Conservation (phyloP, 2,329 filamentous ascomycete genomes). For the Cladobotryum mycophilum region DNA sequence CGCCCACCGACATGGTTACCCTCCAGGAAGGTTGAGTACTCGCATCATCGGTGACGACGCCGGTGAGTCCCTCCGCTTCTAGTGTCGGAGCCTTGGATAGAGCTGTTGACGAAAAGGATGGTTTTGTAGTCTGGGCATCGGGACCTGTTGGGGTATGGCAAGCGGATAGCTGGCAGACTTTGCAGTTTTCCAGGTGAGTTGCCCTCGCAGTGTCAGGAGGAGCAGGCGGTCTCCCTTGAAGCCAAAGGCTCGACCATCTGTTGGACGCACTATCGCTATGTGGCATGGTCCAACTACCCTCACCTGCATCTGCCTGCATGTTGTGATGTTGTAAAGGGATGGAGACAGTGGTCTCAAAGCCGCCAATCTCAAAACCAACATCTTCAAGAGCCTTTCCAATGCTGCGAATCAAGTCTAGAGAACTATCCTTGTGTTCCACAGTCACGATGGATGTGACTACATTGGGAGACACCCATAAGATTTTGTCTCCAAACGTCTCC, state of each 20-base stretch:
- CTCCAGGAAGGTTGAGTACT: slow-evolving; percentile 32
- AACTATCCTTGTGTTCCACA: slow-evolving; percentile 44
- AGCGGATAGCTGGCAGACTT: slow-evolving; percentile 25
- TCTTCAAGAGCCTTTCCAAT: slow-evolving; percentile 46
- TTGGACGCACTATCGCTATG: slow-evolving; percentile 18
- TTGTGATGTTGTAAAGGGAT: slow-evolving; percentile 23
- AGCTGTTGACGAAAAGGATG: slow-evolving; percentile 1
- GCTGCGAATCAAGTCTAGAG: slow-evolving; percentile 35
- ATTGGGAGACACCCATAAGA: slow-evolving; percentile 59
- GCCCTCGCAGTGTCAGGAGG: slow-evolving; percentile 21
- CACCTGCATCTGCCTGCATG: slow-evolving; percentile 17
- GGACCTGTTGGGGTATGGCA: slow-evolving; percentile 6
- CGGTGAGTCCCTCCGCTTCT: slow-evolving; percentile 4
- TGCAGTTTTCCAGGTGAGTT: slow-evolving; percentile 33
- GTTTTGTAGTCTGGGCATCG: slow-evolving; percentile 9
- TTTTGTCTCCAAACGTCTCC: slow-evolving; percentile 38
- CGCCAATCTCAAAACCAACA: slow-evolving; percentile 54
- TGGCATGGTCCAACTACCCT: slow-evolving; percentile 18
- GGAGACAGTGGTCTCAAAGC: slow-evolving; percentile 33
- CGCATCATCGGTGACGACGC: slow-evolving; percentile 13
- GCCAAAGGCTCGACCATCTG: slow-evolving; percentile 28
- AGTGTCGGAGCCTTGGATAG: background rate
- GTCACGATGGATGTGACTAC: slow-evolving; percentile 66
- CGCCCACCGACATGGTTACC: slow-evolving; percentile 54
- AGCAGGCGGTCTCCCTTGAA: slow-evolving; percentile 18